A percentile compares a stretch with the other conserved stretches of the same genome.
These are phyloP conservation scores for Vachellia collinsii DNA, from an alignment of 306 rosid species.

Conservation along the genomic window DNA sequence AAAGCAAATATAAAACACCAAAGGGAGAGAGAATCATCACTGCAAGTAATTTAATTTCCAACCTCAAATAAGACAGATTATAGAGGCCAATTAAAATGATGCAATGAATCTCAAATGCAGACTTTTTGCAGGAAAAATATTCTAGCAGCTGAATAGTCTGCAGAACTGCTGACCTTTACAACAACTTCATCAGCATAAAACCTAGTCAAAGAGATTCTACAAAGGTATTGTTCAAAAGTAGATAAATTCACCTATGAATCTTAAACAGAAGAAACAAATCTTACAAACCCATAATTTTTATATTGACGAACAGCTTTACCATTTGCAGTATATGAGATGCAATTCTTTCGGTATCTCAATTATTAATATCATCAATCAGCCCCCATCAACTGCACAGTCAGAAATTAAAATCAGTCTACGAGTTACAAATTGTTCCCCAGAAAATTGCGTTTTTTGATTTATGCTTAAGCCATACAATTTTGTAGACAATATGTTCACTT, in stretches of 20 bases:
- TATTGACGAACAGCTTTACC: constrained; percentile 7
- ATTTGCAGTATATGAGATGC: constrained; percentile 3
- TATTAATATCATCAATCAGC: constrained; percentile 42
- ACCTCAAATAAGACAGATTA: constrained; percentile 16
- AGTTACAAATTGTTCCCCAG: not conserved
- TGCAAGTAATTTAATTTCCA: constrained; percentile 18
- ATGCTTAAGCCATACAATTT: not conserved
- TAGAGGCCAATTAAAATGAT: not conserved
- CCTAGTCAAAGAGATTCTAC: constrained; percentile 27
- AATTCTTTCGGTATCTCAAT: constrained; percentile 18
- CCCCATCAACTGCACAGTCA: constrained; percentile 81
- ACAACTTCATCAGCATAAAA: constrained; percentile 28
- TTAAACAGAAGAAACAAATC: not conserved
- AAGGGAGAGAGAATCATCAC: not conserved
- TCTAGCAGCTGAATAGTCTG: constrained; percentile 1
- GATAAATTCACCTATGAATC: constrained; percentile 3
- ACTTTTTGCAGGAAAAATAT: not conserved
- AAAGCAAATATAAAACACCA: not conserved
- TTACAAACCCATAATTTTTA: constrained; percentile 20
- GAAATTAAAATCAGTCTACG: constrained; percentile 29
- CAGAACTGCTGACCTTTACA: constrained; percentile 41
- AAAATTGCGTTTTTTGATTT: not conserved
- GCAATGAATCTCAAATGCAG: constrained; percentile 1
- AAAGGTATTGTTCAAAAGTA: constrained; percentile 10
- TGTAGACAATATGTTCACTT: not conserved